Evolutionary conservation across 1,139 yeast genomes (phyloP).

Genomic region (Sugiyamaella pinicola): DNA sequence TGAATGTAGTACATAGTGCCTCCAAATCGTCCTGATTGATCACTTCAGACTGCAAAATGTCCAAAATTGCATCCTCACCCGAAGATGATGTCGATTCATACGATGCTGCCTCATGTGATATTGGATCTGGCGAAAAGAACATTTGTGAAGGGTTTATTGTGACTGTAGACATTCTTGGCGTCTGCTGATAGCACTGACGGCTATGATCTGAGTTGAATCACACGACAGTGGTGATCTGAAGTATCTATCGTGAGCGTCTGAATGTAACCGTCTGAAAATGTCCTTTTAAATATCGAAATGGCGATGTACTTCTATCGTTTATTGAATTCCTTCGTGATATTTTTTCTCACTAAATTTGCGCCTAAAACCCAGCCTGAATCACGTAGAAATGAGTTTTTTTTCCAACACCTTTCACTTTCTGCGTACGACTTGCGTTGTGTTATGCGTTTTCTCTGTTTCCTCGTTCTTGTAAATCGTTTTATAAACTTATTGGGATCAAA

Average conservation of each 20-base stretch:
- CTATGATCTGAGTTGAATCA: no score
- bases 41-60: conserved; percentile 30
- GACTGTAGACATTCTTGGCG: conserved; percentile 2
- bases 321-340: no score
- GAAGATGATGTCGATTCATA: conserved; percentile 5
- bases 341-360: no score
- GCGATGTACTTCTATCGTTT: no score
- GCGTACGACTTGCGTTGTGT: neutral
- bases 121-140: conserved; percentile 1
- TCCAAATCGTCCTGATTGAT: conserved; percentile 36
- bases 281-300: neutral
- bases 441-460: neutral
- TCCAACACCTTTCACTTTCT: neutral
- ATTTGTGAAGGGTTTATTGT: conserved; percentile 4
- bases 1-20: conserved; percentile 33
- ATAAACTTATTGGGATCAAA: neutral
- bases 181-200: no score
- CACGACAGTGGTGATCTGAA: no score
- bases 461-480: neutral
- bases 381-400: neutral
- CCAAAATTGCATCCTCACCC: conserved; percentile 37
- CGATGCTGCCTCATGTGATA: neutral
- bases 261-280: no score
- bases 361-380: neutral
- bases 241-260: no score